Conservation (phyloP, 305 asterid genomes). For the Solanum hybrid region DNA sequence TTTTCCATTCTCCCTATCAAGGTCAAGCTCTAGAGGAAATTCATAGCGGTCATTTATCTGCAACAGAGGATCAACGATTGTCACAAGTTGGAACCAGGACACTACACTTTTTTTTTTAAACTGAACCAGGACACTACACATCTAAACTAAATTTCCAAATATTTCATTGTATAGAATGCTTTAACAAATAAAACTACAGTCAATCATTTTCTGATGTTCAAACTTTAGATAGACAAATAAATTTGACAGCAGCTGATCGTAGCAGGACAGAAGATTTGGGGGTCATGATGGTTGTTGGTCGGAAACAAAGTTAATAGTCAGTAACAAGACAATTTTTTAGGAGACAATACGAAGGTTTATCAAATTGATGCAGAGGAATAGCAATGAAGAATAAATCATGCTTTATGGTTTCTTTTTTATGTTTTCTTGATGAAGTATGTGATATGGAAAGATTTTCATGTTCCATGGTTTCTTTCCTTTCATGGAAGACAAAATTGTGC, state of each 20-base stretch:
- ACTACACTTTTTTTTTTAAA: background rate
- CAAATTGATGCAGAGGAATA: background rate
- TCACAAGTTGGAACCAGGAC: background rate
- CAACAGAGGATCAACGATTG: conserved; percentile 11
- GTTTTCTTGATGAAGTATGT: background rate
- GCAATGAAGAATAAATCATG: background rate
- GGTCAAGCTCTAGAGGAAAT: conserved; percentile 93
- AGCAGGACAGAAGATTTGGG: background rate
- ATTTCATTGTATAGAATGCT: background rate
- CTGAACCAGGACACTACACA: background rate
- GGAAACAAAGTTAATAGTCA: background rate
- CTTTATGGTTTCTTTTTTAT: background rate
- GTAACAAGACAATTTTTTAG: background rate
- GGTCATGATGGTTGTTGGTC: background rate
- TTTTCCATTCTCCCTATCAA: conserved; percentile 87
- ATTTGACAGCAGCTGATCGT: background rate
- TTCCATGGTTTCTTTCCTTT: background rate
- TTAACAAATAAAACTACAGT: background rate
- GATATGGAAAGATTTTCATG: background rate
- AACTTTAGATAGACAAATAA: background rate
- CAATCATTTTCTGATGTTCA: background rate
- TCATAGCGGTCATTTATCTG: conserved; percentile 99
- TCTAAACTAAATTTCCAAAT: background rate
- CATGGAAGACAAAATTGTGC: background rate
- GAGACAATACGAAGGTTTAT: background rate